Conservation (phyloP, 2,329 filamentous ascomycete genomes). For the Xylaria hypoxylon region DNA sequence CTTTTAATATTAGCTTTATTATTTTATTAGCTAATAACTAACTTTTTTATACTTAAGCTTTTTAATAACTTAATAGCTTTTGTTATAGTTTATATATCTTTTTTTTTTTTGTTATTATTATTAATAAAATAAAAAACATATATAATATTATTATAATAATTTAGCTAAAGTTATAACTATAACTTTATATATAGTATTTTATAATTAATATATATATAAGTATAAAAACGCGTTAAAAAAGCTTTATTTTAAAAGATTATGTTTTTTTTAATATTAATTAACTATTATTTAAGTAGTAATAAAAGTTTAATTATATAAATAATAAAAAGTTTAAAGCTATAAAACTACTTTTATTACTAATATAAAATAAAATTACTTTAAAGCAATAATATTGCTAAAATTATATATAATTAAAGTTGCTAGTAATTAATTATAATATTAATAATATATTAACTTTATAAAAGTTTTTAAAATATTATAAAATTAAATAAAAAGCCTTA, state of each 20-base stretch:
- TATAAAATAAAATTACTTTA: neutral
- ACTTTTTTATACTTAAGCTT: neutral
- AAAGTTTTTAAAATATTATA: slow-evolving; percentile 2
- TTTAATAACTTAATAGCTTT: neutral
- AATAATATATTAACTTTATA: slow-evolving; percentile 20
- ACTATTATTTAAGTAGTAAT: neutral
- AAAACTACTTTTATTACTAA: slow-evolving; percentile 4
- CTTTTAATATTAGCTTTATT: slow-evolving; percentile 19
- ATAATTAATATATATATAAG: slow-evolving; percentile 6
- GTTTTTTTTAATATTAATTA: neutral
- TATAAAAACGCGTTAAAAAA: neutral
- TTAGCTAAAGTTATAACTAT: neutral
- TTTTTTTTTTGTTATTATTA: neutral
- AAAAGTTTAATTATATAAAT: slow-evolving; percentile 13
- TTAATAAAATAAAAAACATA: neutral
- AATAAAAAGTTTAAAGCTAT: slow-evolving; percentile 17
- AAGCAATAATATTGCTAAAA: neutral
- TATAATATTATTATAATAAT: neutral
- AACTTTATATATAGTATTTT: slow-evolving; percentile 23
- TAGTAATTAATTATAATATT: slow-evolving; percentile 26
- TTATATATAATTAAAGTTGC: neutral
- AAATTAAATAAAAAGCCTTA: slow-evolving; percentile 4
- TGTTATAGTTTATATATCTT: neutral
- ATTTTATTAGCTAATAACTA: neutral
- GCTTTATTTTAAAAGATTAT: neutral